Evolutionary conservation across 1,139 yeast species (phyloP), one percentile per base, ranked within the genome.

Genomic region (Diutina rugosa): DNA sequence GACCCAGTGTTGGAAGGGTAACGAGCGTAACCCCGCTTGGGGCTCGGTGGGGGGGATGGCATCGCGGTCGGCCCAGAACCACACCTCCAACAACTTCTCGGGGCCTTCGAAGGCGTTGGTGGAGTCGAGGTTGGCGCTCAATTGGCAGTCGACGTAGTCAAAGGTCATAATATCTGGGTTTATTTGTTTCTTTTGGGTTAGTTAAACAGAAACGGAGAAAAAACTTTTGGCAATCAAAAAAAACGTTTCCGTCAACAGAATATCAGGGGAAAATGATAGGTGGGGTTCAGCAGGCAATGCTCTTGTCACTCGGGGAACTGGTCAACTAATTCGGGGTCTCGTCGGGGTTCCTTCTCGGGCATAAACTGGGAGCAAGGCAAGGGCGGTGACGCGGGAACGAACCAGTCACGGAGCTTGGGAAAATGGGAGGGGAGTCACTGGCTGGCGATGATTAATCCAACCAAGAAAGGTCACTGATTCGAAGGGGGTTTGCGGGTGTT

Each of bases 21-120:
- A 82, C 32, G 78, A 70, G 63, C 96, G 76, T 59, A 93, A 74
- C 4, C 87, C 84, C 56, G 74, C 71, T 8, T 59, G 57, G 6
- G 71, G 63, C 10, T 66, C 63, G 14, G 69, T 66, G 46, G 64
- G 61, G 1, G 87, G 85, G 35, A 74, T 63, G 35, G 67, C 64
- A 29, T 63, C 59, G 49, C 70, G 72, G 9, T 72, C 65, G 28
- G 74, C 66, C 67, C 84, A 84, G 66, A 90, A 85, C 97, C 97
- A 91, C 59, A 93, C 76, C 68, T 93, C 97, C 56, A 93, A 75
- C 58, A 93, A 77, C 71, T 93, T 93, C 70, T 93, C 99, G 26
- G 99, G 98, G 12, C 99, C 99, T 73, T 91, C 98, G 68, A 91
- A 91, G 2, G 97, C 97, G 67, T 82, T 85, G 21, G 95, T 78